Evolutionary conservation across 495 filamentous ascomycete genomes (phyloP), one percentile per base, ranked within the genome.

Genomic region (Podospora tetraspora): DNA sequence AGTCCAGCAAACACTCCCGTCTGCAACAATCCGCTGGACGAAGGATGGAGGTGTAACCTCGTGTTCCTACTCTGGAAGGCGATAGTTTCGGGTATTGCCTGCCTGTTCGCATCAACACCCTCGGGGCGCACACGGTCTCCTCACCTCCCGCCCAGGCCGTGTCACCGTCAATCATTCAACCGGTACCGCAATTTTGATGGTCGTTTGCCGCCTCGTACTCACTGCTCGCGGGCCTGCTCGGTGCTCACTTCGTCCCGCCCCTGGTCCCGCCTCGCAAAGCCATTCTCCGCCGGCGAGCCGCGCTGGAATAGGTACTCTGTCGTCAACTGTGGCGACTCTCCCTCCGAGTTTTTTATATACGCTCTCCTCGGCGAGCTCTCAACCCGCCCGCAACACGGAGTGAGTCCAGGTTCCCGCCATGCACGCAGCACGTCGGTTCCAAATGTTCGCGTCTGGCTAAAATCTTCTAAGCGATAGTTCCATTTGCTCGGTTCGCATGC

Each of bases 81-180:
- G 22, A 67, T 52, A 23, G 52, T 52, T 62, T 68, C 62, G 66
- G 61, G 24, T 68, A 62, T 68, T 71, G 27, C 43, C 63, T 63
- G 59, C 67, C 63, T 63, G 59, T 70, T 65, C 63, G 63, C 63
- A 59, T 52, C 43, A 52, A 56, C 56, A 29, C 25, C 13, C 52
- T 65, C 27, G 52, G 27, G 19, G 22, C 19, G 3, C 32, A 62
- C 61, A 62, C 61, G 27, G 19, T 32, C 27, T 52, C 12, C 61
- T 57, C 59, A 25, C 32, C 65, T 72, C 59, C 72, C 68, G 70
- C 32, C 32, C 58, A 61, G 63, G 66, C 73, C 66, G 68, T 66
- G 68, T 61, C 52, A 66, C 64, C 58, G 69, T 67, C 66, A 69
- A 67, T 73, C 63, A 68, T 69, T 71, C 62, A 68, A 65, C 68